Base-by-base conservation (phyloP, 2,329 filamentous ascomycete genomes). In the Shiraia sp. region DNA sequence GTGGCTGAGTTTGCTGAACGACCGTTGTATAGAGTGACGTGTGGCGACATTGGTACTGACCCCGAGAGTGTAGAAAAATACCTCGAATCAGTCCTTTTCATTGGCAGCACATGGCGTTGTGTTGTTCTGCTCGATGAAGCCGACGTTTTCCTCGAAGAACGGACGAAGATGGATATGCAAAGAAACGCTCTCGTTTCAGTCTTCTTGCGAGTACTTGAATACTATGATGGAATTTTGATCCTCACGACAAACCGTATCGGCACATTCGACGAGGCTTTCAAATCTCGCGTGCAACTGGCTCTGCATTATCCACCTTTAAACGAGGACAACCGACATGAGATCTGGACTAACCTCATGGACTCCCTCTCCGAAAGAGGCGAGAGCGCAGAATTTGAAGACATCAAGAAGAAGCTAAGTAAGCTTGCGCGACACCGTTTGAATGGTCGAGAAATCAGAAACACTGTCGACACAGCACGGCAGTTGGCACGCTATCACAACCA, bases 111-210 rank as follows among this genome's bases (percentile, higher is more conserved):
- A 6, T 80, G 75, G 63, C 73, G 71, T 13, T 78, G 73, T 26
- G 71, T 82, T 5, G 71, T 82, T 77, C 25, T 45, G 17, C 29
- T 46, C 8, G 43, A 46, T 9, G 43, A 46, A 23, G 43, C 43
- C 4, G 47, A 82, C 41, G 76, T 81, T 10, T 82, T 79, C 61
- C 73, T 82, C 6, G 76, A 80, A 58, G 60, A 73, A 35, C 73
- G 79, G 1, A 46, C 31, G 6, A 23, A 16, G 6, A 29, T 33
- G 2, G 46, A 50, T 23, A 27, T 58, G 12, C 17, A 52, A 27
- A 43, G 55, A 3, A 56, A 58, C 22, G 47, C 51, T 6, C 37
- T 58, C 1, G 53, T 58, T 6, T 51, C 47, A 1, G 48, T 58
- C 6, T 56, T 58, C 22, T 51, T 74, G 2, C 59, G 72, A 3